Conservation (phyloP, 306 rosid species). For the Abrus pulchellus region DNA sequence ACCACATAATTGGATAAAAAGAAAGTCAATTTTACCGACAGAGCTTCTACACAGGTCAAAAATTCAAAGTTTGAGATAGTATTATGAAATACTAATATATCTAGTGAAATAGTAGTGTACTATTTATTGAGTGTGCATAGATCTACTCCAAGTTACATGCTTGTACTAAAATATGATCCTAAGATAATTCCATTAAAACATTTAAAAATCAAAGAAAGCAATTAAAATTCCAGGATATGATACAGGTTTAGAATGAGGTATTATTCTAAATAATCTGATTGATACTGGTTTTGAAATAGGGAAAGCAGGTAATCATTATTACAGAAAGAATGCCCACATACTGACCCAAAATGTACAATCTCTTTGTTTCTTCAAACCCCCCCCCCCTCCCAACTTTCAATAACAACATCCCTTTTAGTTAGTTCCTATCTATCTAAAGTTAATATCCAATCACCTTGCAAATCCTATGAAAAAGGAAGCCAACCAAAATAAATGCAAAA, state of each 20-base stretch:
- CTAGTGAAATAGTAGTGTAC: conserved; percentile 10
- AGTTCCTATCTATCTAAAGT: too few relatives aligned
- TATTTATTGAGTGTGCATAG: conserved; percentile 8
- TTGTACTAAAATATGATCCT: not conserved
- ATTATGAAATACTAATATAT: not conserved
- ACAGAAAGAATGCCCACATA: not conserved
- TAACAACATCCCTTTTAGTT: not conserved
- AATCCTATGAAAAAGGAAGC: conserved; percentile 11
- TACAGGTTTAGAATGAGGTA: not conserved
- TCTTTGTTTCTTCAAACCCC: not conserved
- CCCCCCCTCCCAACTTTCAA: not conserved
- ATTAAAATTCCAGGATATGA: not conserved
- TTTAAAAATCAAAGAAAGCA: not conserved
- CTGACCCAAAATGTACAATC: not conserved
- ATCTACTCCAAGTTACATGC: not conserved
- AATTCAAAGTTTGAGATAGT: conserved; percentile 8
- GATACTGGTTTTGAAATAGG: not conserved
- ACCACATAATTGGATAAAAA: conserved; percentile 3
- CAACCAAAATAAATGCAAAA: not conserved
- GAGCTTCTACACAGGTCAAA: conserved; percentile 18
- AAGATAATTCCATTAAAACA: not conserved
- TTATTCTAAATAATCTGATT: not conserved
- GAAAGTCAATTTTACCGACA: conserved; percentile 27
- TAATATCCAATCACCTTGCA: not conserved
- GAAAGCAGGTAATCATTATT: not conserved